Evolutionary conservation across 129 eudicot species (phyloP), one percentile per base, ranked within the genome.

Genomic region (Chrysanthemum makinoi): DNA sequence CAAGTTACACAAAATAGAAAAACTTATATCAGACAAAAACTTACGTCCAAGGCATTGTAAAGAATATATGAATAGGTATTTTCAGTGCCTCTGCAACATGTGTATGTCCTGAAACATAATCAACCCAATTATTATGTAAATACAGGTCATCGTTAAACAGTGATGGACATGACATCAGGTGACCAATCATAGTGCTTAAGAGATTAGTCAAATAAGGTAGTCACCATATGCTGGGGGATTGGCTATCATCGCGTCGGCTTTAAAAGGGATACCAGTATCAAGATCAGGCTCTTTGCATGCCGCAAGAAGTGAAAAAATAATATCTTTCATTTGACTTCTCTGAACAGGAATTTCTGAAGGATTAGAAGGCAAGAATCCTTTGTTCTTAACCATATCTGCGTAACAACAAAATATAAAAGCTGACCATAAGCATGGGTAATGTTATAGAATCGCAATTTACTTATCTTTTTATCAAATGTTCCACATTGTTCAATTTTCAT

Each of bases 41-140:
- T 95, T 95, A 95, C 99, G 99, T 95, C 99, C 99, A 95, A 48
- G 99, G 99, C 99, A 95, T 95, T 11, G 99, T 95, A 66, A 95
- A 95, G 78, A 95, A 95, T 83, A 95, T 85, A 77, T 95, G 99
- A 78, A 95, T 80, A 56, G 99, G 99, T 77, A 95, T 74, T 72
- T 95, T 84, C 77, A 95, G 82, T 55, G 99, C 85, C 88, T 95
- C 99, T 2, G 99, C 99, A 69, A 95, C 99, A 83, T 95, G 99
- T 65, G 82, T 83, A 84, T 95, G 97, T 52, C 99, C 99, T 95
- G 96, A 65, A 78, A 63, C 15, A 66, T 58, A 56, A 52, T 44
- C 68, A 55, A 77, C 9, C 48, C 15, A 64, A 46, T 65, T 71
- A 54, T 52, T 20, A 56, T 69, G 56, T 20, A 26, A 47, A 30